These are phyloP conservation scores for Sphaerostilbella broomeana DNA, from an alignment of 2,329 filamentous ascomycete genomes.

Conservation along the genomic window DNA sequence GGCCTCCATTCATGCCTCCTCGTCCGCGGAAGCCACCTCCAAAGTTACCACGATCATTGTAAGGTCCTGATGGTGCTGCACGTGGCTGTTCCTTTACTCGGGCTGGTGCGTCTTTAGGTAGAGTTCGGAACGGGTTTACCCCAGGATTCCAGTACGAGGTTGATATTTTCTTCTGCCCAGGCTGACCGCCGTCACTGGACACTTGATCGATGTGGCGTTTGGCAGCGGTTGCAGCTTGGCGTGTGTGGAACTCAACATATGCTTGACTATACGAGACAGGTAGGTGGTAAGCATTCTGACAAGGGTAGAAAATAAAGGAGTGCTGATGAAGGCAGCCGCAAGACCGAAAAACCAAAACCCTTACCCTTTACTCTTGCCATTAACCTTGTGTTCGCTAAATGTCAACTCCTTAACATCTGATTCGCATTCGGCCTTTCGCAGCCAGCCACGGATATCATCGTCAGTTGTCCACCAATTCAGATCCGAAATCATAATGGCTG, in stretches of 20 bases:
- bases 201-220: constrained; percentile 74
- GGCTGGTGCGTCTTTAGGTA: constrained; percentile 76
- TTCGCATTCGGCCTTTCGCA: constrained; percentile 71
- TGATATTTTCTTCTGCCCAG: constrained; percentile 61
- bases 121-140: constrained; percentile 81
- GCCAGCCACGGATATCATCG: constrained; percentile 87
- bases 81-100: constrained; percentile 56
- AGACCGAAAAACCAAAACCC: constrained; percentile 25
- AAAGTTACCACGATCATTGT: constrained; percentile 45
- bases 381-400: constrained; percentile 98
- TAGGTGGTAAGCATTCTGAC: background rate
- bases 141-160: constrained; percentile 70
- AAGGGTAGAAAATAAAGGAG: background rate
- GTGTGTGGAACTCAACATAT: constrained; percentile 77
- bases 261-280: constrained; percentile 49
- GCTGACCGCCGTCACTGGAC: constrained; percentile 43
- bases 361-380: constrained; percentile 97
- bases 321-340: background rate
- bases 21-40: constrained; percentile 49
- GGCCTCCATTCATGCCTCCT: constrained; percentile 37
- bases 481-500: constrained; percentile 79
- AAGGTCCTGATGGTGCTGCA: constrained; percentile 42
- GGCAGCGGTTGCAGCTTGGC: constrained; percentile 76
- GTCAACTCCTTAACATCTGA: constrained; percentile 85
- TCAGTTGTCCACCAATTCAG: constrained; percentile 96